Percentiles rank a stretch among this genome's conserved stretches.
These are phyloP conservation scores for Globisporangium mamillatum DNA, from an alignment of 352 stramenopile genomes.

Conservation along the genomic window DNA sequence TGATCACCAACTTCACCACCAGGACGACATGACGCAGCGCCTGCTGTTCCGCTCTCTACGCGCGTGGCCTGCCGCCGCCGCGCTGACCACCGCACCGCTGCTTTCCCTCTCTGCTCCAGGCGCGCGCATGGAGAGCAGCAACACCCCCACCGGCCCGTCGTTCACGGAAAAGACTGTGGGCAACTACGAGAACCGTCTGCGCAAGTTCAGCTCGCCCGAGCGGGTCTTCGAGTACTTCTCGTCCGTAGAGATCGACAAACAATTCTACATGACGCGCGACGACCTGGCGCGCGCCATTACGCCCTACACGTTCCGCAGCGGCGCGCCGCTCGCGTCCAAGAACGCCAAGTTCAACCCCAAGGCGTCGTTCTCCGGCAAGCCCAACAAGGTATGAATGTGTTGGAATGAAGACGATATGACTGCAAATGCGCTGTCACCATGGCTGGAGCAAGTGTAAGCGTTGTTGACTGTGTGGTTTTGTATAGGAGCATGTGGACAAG, in stretches of 20 bases:
- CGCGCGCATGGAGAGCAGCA: constrained; percentile 22
- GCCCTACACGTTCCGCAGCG: constrained; percentile 77
- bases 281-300: constrained; percentile 83
- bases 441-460: neutral
- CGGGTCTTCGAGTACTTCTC: constrained; percentile 91
- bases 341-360: constrained; percentile 84
- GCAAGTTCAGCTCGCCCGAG: constrained; percentile 80
- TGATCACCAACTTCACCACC: neutral
- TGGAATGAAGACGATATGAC: neutral
- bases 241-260: constrained; percentile 73
- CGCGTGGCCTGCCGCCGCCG: constrained; percentile 8
- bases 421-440: neutral
- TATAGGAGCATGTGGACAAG: constrained; percentile 36
- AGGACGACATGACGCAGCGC: constrained; percentile 10
- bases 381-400: constrained; percentile 22
- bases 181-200: constrained; percentile 88
- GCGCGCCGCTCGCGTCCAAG: constrained; percentile 69
- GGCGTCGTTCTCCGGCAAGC: constrained; percentile 46
- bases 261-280: constrained; percentile 81
- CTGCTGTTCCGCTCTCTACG: constrained; percentile 17
- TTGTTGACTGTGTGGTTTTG: neutral
- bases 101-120: neutral
- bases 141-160: constrained; percentile 28
- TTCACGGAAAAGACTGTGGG: constrained; percentile 81
- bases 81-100: constrained; percentile 19